Percentiles rank a stretch among this genome's conserved stretches.
phyloP scores from a whole-genome alignment of 805 yeast genomes.

The Wickerhamiella spandovensis region DNA sequence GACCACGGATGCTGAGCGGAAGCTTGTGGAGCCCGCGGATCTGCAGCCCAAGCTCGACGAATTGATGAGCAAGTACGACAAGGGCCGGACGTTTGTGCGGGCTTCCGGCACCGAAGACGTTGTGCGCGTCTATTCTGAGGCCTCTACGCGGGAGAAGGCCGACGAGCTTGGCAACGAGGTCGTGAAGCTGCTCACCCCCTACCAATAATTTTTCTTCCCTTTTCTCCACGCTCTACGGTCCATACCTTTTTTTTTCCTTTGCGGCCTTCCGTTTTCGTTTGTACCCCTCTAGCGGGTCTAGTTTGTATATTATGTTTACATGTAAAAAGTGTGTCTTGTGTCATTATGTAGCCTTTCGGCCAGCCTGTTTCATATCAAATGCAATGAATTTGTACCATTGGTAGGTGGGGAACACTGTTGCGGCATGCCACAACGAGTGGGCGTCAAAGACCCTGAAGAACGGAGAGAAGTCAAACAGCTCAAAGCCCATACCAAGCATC shows the following conservation, averaged over 20 bases:
- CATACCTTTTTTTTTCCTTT: too few relatives aligned
- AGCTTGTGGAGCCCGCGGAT: slow-evolving; percentile 61
- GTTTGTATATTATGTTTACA: background rate
- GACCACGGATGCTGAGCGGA: slow-evolving; percentile 86
- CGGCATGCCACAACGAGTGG: slow-evolving; percentile 86
- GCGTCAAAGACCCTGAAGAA: slow-evolving; percentile 63
- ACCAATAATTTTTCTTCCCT: background rate
- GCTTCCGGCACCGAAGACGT: slow-evolving; percentile 98
- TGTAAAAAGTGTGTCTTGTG: background rate
- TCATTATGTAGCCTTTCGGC: background rate
- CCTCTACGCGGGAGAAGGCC: slow-evolving; percentile 39
- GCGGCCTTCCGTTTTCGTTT: too few relatives aligned
- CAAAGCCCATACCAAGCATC: slow-evolving; percentile 70
- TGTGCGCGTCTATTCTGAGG: slow-evolving; percentile 90
- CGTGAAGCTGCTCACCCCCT: slow-evolving; percentile 13
- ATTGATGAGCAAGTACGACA: slow-evolving; percentile 38
- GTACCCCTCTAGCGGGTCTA: background rate
- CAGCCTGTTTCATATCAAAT: slow-evolving; percentile 17
- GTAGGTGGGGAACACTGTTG: slow-evolving; percentile 71
- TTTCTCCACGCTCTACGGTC: too few relatives aligned
- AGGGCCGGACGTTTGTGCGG: slow-evolving; percentile 83
- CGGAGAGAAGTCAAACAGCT: slow-evolving; percentile 79
- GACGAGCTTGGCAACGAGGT: slow-evolving; percentile 30
- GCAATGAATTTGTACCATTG: slow-evolving; percentile 49
- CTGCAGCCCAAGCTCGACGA: slow-evolving; percentile 62